Evolutionary conservation across 148 eudicot genomes (phyloP).

Genomic region (Fagopyrum tataricum): DNA sequence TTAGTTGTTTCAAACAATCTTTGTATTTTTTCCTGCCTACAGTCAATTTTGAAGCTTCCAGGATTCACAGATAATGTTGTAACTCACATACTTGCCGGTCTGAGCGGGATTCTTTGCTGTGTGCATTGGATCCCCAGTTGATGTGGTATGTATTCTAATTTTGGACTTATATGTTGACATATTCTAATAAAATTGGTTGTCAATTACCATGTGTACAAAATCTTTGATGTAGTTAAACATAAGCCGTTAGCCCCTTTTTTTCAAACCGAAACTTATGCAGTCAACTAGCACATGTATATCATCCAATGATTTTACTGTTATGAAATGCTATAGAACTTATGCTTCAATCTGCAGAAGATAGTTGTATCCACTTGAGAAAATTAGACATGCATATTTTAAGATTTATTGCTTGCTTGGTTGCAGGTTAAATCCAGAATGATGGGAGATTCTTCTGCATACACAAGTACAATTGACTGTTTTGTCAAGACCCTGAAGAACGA

Average conservation of each 20-base stretch:
- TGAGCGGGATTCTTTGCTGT: constrained; percentile 98
- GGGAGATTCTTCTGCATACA: constrained; percentile 91
- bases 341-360: neutral
- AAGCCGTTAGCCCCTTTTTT: neutral
- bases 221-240: neutral
- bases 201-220: neutral
- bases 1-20: neutral
- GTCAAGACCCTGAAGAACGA: constrained; percentile 86
- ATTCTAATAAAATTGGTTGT: neutral
- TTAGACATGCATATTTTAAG: neutral
- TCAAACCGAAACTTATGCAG: neutral
- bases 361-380: neutral
- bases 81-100: constrained; percentile 82
- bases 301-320: neutral
- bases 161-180: neutral
- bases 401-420: constrained; percentile 8
- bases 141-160: constrained; percentile 51
- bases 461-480: constrained; percentile 80
- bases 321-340: neutral
- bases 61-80: constrained; percentile 87
- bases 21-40: constrained; percentile 20
- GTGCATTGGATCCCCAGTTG: constrained; percentile 98
- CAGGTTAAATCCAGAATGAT: constrained; percentile 99
- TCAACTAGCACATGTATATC: neutral
- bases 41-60: constrained; percentile 87